Evolutionary conservation across 1,284 basidiomycete genomes (phyloP).

Genomic region (Irpex sp.): DNA sequence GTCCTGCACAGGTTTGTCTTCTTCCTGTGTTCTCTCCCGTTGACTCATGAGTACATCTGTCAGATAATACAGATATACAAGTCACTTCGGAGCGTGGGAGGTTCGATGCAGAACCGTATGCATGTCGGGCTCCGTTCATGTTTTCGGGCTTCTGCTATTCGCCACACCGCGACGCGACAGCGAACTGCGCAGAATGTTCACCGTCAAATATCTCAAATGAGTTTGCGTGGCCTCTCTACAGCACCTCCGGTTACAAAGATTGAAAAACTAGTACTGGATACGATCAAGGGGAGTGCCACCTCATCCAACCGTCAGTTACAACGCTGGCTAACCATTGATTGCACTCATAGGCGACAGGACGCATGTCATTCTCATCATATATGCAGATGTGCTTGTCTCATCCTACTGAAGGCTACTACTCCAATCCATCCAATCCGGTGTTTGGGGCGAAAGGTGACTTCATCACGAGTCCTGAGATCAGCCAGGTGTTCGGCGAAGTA

Average conservation of each 20-base stretch:
- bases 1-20: background rate
- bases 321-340: background rate
- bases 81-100: background rate
- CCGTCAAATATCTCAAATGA: background rate
- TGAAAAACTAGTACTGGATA: slow-evolving; percentile 65
- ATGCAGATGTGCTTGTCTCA: slow-evolving; percentile 88
- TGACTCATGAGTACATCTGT: background rate
- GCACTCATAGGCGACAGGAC: slow-evolving; percentile 70
- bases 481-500: slow-evolving; percentile 96
- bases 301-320: background rate
- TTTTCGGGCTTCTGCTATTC: background rate
- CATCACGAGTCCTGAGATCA: slow-evolving; percentile 95
- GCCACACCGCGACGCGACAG: background rate
- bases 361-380: slow-evolving; percentile 82
- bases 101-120: background rate
- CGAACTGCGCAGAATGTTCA: background rate
- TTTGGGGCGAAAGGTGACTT: slow-evolving; percentile 93
- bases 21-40: background rate
- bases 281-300: slow-evolving; percentile 51
- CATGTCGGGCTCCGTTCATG: background rate
- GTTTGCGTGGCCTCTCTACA: background rate
- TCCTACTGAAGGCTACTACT: slow-evolving; percentile 89
- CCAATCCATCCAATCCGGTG: slow-evolving; percentile 66
- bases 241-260: slow-evolving; percentile 34
- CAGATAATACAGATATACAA: background rate